Base-by-base conservation (phyloP, 768 basidiomycete species). In the Sporobolomyces phaffii region DNA sequence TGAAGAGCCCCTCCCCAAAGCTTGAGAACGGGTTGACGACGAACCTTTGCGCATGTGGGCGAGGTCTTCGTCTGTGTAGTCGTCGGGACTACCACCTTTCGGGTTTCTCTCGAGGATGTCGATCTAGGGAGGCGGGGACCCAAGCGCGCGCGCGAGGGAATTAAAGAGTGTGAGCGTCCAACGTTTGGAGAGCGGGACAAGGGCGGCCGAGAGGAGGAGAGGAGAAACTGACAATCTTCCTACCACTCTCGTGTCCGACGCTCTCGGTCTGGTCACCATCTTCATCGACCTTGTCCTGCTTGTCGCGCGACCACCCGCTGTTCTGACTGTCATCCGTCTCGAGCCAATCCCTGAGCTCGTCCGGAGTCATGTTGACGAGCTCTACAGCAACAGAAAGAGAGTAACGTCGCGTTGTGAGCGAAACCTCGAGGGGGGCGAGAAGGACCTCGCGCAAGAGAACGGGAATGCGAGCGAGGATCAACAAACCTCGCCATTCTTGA, bases 291-390 rank as follows among this genome's bases (percentile, higher is more conserved):
- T 43, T 43, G 24, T 18, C 61, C 75, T 77, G 26, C 57, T 56
- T 40, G 36, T 56, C 54, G 26, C 38, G 38, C 17, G 54, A 56
- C 73, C 73, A 78, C 22, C 79, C 79, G 15, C 74, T 69, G 5
- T 64, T 53, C 36, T 74, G 62, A 18, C 75, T 76, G 13, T 70
- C 76, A 17, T 72, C 73, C 24, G 78, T 78, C 56, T 78, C 73
- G 58, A 80, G 75, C 75, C 77, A 80, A 9, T 73, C 70, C 24
- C 76, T 73, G 14, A 80, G 77, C 65, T 79, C 79, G 52, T 77
- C 75, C 9, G 78, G 76, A 14, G 77, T 76, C 78, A 79, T 79
- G 69, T 79, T 79, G 72, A 80, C 78, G 65, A 78, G 72, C 56
- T 80, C 78, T 77, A n/a, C n/a, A n/a, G n/a, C n/a, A n/a, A n/a